phyloP scores from a whole-genome alignment of 495 filamentous ascomycete genomes.

The Tuber microsphaerosporum region DNA sequence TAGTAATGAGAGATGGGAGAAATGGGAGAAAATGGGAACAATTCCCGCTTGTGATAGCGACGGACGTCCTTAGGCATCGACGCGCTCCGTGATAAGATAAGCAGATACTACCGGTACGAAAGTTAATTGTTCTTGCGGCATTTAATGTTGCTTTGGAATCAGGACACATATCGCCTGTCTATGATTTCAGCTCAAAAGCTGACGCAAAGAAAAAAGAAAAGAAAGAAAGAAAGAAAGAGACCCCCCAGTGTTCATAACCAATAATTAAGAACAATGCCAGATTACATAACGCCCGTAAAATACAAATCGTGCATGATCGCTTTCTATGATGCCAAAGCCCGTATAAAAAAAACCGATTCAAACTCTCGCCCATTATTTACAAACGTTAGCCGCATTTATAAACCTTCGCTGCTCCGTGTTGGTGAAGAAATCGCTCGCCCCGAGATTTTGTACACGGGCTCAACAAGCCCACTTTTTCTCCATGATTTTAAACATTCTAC shows the following conservation, averaged over 20 bases:
- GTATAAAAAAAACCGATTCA: not conserved
- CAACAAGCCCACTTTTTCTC: constrained; percentile 3
- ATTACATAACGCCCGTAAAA: not conserved
- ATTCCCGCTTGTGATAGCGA: not conserved
- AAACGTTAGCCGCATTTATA: not conserved
- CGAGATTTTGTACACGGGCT: not conserved
- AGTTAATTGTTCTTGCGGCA: not conserved
- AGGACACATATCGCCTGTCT: not conserved
- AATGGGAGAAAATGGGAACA: no score
- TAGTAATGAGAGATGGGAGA: not conserved
- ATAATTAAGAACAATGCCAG: not conserved
- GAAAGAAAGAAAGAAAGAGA: not conserved
- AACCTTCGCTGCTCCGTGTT: constrained; percentile 1
- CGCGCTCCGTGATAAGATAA: not conserved
- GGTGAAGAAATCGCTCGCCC: not conserved
- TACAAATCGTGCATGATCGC: not conserved
- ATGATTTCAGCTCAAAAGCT: not conserved
- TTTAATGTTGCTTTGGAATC: not conserved
- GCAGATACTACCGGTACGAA: not conserved
- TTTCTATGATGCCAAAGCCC: not conserved
- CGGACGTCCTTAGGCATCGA: not conserved
- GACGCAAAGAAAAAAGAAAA: no score
- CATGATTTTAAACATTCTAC: not conserved
- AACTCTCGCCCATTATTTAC: not conserved
- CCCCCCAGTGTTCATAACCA: not conserved